These are phyloP conservation scores for Mimosa bimucronata DNA, from an alignment of 306 rosid genomes.

Conservation along the genomic window DNA sequence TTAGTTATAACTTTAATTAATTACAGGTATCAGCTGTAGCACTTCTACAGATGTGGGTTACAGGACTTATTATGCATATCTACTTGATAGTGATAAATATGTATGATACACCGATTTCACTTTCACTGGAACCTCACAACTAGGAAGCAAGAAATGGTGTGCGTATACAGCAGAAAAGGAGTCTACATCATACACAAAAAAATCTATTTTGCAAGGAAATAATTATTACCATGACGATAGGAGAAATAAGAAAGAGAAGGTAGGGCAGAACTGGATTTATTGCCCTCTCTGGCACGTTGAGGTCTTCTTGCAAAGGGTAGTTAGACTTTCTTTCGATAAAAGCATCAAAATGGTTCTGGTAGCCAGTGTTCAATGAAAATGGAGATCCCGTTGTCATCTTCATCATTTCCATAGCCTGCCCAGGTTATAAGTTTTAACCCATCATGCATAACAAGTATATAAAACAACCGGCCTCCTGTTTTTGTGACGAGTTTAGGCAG, in stretches of 20 bases:
- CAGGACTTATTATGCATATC: neutral
- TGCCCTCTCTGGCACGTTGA: conserved; percentile 50
- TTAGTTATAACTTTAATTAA: neutral
- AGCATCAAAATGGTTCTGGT: conserved; percentile 76
- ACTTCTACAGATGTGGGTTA: neutral
- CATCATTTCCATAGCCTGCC: conserved; percentile 98
- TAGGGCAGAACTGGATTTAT: conserved; percentile 62
- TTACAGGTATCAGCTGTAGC: neutral
- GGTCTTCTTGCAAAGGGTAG: conserved; percentile 46
- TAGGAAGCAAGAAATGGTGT: no score
- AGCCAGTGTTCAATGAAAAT: conserved; percentile 57
- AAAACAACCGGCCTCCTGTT: neutral
- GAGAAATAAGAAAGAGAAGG: conserved; percentile 71
- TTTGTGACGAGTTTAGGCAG: neutral
- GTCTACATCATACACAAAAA: neutral
- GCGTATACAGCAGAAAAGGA: neutral
- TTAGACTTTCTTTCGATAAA: conserved; percentile 68
- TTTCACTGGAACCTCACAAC: neutral
- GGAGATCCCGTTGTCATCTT: conserved; percentile 58
- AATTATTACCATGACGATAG: conserved; percentile 65
- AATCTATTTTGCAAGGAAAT: conserved; percentile 53
- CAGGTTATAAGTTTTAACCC: conserved; percentile 31
- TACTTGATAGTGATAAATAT: neutral
- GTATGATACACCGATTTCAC: neutral
- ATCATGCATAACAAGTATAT: conserved; percentile 14